Evolutionary conservation across 2,329 filamentous ascomycete species (phyloP).

Genomic region (Hymenoscyphus salicellus): DNA sequence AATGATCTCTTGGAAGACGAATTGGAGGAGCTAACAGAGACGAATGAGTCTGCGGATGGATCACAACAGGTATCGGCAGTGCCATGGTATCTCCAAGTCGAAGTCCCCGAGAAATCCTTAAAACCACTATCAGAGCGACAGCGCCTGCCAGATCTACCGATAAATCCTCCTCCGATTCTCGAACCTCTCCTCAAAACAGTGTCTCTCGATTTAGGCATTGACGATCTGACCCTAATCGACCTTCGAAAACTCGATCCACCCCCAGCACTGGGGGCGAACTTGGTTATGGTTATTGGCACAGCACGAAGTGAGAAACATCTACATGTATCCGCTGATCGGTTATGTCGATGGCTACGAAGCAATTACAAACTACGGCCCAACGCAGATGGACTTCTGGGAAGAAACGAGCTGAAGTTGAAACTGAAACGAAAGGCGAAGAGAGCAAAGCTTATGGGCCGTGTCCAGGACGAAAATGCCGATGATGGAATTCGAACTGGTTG

Average conservation of each 20-base stretch:
- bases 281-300: slow-evolving; percentile 90
- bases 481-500: slow-evolving; percentile 20
- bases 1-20: slow-evolving; percentile 13
- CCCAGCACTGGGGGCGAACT: slow-evolving; percentile 78
- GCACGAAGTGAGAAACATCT: slow-evolving; percentile 90
- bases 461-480: slow-evolving; percentile 27
- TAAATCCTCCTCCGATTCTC: slow-evolving; percentile 66
- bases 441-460: slow-evolving; percentile 68
- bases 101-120: slow-evolving; percentile 42
- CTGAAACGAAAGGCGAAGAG: slow-evolving; percentile 75
- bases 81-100: slow-evolving; percentile 86
- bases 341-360: slow-evolving; percentile 79
- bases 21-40: slow-evolving; percentile 18
- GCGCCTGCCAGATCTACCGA: slow-evolving; percentile 55
- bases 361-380: slow-evolving; percentile 69
- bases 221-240: slow-evolving; percentile 77
- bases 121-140: slow-evolving; percentile 51
- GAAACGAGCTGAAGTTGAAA: slow-evolving; percentile 88
- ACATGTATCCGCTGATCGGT: slow-evolving; percentile 84
- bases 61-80: slow-evolving; percentile 33
- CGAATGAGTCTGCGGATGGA: slow-evolving; percentile 6
- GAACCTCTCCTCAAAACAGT: slow-evolving; percentile 71
- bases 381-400: slow-evolving; percentile 83
- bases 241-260: slow-evolving; percentile 81
- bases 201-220: slow-evolving; percentile 80